phyloP scores from a whole-genome alignment of 805 yeast species.

The Starmerella sirachaensis region DNA sequence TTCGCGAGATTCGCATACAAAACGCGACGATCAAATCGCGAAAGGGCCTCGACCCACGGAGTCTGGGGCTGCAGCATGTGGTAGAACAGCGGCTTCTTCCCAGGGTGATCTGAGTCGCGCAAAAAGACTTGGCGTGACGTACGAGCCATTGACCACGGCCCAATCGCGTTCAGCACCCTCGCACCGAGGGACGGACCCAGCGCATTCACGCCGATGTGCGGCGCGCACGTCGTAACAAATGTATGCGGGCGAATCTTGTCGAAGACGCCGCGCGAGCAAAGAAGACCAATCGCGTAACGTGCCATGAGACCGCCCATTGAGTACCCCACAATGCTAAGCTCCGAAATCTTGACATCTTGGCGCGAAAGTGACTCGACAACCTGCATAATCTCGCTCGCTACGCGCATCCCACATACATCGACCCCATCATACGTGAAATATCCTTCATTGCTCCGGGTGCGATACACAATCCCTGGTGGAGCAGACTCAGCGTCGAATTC shows the following conservation, averaged over 20 bases:
- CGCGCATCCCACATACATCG: conserved; percentile 69
- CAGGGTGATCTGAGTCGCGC: conserved; percentile 19
- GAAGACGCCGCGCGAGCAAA: conserved; percentile 43
- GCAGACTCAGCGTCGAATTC: conserved; percentile 5
- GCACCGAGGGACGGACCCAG: conserved; percentile 42
- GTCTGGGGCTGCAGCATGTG: conserved; percentile 56
- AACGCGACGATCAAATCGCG: conserved; percentile 40
- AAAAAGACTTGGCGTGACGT: conserved; percentile 68
- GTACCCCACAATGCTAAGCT: conserved; percentile 73
- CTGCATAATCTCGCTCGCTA: conserved; percentile 50
- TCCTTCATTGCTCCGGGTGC: conserved; percentile 52
- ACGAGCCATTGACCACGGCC: conserved; percentile 53
- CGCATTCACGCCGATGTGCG: conserved; percentile 57
- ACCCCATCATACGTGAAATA: conserved; percentile 77
- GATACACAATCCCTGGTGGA: conserved; percentile 35
- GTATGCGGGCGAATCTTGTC: conserved; percentile 44
- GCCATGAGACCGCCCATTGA: conserved; percentile 81
- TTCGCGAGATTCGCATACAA: conserved; percentile 68
- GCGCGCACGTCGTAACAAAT: conserved; percentile 52
- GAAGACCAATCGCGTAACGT: conserved; percentile 67
- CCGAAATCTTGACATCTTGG: conserved; percentile 35
- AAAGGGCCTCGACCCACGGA: conserved; percentile 45
- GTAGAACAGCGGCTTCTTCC: conserved; percentile 42
- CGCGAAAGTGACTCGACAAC: conserved; percentile 27
- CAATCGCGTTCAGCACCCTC: conserved; percentile 47